Evolutionary conservation across 2,329 filamentous ascomycete genomes (phyloP), one percentile per base, ranked within the genome.

Genomic region (Clonostachys solani): DNA sequence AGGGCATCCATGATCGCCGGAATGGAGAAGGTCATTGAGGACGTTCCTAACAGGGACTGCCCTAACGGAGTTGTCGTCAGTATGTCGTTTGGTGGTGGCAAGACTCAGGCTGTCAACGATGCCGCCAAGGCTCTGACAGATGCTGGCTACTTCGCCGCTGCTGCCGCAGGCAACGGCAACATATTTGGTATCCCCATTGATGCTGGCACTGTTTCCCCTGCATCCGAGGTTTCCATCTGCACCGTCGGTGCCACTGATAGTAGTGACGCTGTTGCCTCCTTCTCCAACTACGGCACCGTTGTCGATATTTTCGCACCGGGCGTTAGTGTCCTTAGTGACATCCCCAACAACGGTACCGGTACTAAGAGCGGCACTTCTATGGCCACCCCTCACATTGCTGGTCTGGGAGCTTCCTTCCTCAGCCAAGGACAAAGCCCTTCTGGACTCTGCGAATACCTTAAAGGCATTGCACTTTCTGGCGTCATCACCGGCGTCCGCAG

Each of bases 201-300:
- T 73, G 94, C 95, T 49, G 99, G 94, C 87, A 95, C 92, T 79
- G 99, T 97, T 83, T 99, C 94, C 38, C 94, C 94, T 50, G 95
- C 94, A 62, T 89, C 92, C 54, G 91, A 94, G 58, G 78, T 83
- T 61, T 90, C 95, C 64, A 92, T 94, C 57, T 83, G 99, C 67
- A 99, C 94, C 49, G 94, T 99, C 54, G 95, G 92, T 72, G 94
- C 94, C 57, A 95, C 91, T 42, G 94, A 89, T 58, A 83, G 99
- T 50, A 83, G 87, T 62, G 94, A 99, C 66, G 89, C 90, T 78
- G 92, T 95, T 73, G 94, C 94, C 56, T 99, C 97, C 83, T 99
- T 99, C 85, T 99, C 95, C 83, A 99, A 99, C 88, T 97, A 86
- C 72, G 94, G 94, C 70, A 94, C 92, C 81, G 99, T 95, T 83